Percentiles rank a stretch among this genome's conserved stretches.
Conservation (phyloP, 441 rosid genomes). For the Geranium incanum region DNA sequence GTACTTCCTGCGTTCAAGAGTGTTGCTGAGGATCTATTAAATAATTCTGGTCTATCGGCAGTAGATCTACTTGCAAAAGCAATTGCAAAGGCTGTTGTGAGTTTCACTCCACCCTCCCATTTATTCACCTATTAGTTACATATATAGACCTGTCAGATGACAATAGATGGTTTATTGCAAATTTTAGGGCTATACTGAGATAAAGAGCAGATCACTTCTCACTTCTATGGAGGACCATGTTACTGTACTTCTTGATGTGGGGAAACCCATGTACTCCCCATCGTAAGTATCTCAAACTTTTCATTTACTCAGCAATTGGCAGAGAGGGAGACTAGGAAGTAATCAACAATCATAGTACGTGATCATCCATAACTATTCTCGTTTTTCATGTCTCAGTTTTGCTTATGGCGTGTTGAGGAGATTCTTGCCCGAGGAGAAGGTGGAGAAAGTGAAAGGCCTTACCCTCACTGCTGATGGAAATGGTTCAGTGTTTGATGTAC, state of each 20-base stretch:
- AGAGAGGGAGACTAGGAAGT: background rate
- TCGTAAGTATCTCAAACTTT: slow-evolving; percentile 47
- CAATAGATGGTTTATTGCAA: slow-evolving; percentile 7
- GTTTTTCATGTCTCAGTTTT: slow-evolving; percentile 35
- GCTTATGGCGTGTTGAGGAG: slow-evolving; percentile 61
- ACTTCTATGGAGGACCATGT: slow-evolving; percentile 83
- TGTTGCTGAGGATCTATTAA: slow-evolving; percentile 68
- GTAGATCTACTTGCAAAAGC: slow-evolving; percentile 84
- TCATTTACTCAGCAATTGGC: background rate
- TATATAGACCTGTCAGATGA: background rate
- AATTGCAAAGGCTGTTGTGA: slow-evolving; percentile 78
- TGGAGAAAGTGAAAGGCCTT: slow-evolving; percentile 61
- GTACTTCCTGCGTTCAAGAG: slow-evolving; percentile 76
- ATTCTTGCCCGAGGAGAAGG: slow-evolving; percentile 82
- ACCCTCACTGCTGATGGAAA: slow-evolving; percentile 63
- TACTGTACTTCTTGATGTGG: slow-evolving; percentile 59
- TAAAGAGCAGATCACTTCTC: slow-evolving; percentile 76
- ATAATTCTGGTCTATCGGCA: slow-evolving; percentile 62
- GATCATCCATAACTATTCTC: background rate
- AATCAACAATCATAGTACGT: background rate
- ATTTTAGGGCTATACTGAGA: slow-evolving; percentile 73
- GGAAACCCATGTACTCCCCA: slow-evolving; percentile 51
- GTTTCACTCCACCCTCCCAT: slow-evolving; percentile 18
- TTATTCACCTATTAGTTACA: background rate
- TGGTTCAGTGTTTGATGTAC: slow-evolving; percentile 85